Evolutionary conservation across 2,329 filamentous ascomycete genomes (phyloP).

Genomic region (Neurospora crassa): DNA sequence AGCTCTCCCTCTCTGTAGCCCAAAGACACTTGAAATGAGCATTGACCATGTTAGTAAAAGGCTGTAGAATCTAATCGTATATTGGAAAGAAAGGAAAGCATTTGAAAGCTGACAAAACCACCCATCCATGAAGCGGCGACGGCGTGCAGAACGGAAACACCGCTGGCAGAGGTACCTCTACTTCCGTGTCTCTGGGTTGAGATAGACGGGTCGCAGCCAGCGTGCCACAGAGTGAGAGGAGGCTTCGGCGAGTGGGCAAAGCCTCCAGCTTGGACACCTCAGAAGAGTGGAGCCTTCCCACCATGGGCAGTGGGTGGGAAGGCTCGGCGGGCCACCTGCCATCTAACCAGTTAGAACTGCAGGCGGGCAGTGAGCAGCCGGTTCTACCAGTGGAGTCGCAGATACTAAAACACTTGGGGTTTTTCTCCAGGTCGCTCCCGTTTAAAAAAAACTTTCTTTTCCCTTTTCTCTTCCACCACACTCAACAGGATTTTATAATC

Average conservation of each 20-base stretch:
- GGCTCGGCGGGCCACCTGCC: background rate
- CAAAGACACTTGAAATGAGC: background rate
- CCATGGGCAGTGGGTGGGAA: background rate
- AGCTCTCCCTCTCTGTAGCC: background rate
- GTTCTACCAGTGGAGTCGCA: conserved; percentile 4
- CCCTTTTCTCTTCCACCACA: conserved; percentile 16
- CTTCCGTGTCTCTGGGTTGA: background rate
- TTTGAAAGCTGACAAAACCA: background rate
- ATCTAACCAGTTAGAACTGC: background rate
- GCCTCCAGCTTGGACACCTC: background rate
- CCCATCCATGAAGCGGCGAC: background rate
- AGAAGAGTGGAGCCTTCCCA: background rate
- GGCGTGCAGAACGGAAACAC: background rate
- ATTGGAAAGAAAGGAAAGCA: background rate
- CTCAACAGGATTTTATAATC: conserved; percentile 24
- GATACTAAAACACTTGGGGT: conserved; percentile 16
- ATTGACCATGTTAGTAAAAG: background rate
- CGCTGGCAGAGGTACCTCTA: background rate
- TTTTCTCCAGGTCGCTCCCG: conserved; percentile 6
- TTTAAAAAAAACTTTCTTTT: conserved; percentile 16
- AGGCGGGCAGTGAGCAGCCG: background rate
- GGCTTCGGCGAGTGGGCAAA: background rate
- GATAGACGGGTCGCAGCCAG: background rate
- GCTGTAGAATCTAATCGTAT: background rate
- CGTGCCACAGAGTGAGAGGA: background rate